Conservation (phyloP, 768 basidiomycete species). For the Coprinopsis sp. region DNA sequence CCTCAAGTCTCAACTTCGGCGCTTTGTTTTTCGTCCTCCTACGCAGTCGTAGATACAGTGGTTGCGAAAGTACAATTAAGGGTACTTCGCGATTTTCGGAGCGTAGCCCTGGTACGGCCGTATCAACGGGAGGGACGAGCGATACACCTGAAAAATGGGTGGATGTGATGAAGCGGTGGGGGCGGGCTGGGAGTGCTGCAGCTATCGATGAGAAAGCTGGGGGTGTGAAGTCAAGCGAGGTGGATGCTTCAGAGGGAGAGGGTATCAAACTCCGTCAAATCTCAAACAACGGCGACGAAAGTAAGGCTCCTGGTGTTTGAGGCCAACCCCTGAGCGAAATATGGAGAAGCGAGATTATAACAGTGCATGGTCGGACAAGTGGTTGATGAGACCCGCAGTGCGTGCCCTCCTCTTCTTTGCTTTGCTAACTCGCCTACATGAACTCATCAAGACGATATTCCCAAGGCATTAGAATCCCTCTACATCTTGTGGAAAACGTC, state of each 20-base stretch:
- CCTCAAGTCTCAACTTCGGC: too few relatives aligned
- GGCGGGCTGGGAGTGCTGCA: too few relatives aligned
- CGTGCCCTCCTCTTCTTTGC: not conserved
- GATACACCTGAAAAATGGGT: too few relatives aligned
- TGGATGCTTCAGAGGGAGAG: too few relatives aligned
- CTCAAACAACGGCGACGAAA: constrained; percentile 26
- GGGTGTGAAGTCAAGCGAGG: too few relatives aligned
- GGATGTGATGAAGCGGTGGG: constrained; percentile 38
- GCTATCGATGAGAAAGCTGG: too few relatives aligned
- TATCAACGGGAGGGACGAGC: constrained; percentile 19
- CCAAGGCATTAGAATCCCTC: constrained; percentile 52
- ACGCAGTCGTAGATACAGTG: too few relatives aligned
- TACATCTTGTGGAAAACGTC: constrained; percentile 53
- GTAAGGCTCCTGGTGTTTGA: constrained; percentile 19
- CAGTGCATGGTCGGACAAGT: constrained; percentile 27
- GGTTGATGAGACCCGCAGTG: constrained; percentile 47
- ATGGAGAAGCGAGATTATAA: constrained; percentile 34
- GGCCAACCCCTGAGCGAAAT: constrained; percentile 14
- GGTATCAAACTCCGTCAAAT: too few relatives aligned
- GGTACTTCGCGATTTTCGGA: too few relatives aligned
- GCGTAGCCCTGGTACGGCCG: too few relatives aligned
- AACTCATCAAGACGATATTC: not conserved
- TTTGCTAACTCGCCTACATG: not conserved
- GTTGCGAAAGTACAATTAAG: too few relatives aligned
- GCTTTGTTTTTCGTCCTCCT: too few relatives aligned